Evolutionary conservation across 2,329 filamentous ascomycete species (phyloP).

Genomic region (Fusarium pseudonygamai): DNA sequence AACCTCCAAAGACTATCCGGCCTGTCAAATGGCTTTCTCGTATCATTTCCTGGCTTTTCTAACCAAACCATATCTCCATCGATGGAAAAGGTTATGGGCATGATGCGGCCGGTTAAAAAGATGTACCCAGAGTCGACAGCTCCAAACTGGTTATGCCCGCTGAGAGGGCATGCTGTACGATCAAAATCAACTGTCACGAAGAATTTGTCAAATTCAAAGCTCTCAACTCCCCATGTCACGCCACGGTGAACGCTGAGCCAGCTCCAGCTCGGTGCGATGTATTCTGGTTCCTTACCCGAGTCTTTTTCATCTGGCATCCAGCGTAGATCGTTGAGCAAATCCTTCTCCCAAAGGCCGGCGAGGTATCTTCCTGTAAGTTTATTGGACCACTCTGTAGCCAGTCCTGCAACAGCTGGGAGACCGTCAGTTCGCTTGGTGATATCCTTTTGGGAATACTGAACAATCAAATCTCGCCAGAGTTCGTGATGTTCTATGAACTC

Average conservation of each 20-base stretch:
- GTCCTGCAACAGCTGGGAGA: conserved; percentile 38
- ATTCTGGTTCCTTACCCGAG: background rate
- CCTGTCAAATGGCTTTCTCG: conserved; percentile 1
- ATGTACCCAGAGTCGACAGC: conserved; percentile 31
- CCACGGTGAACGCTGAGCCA: conserved; percentile 39
- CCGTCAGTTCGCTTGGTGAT: conserved; percentile 37
- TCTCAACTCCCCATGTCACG: conserved; percentile 33
- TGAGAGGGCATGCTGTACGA: conserved; percentile 18
- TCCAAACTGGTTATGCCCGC: conserved; percentile 26
- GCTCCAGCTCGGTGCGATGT: conserved; percentile 40
- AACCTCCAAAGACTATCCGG: conserved; percentile 32
- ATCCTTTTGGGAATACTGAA: conserved; percentile 36
- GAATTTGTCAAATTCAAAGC: conserved; percentile 11
- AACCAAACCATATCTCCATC: background rate
- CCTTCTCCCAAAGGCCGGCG: conserved; percentile 39
- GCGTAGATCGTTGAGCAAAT: conserved; percentile 27
- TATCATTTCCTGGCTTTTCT: conserved; percentile 1
- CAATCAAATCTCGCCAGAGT: conserved; percentile 38
- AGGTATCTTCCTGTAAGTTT: conserved; percentile 34
- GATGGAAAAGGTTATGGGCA: conserved; percentile 10
- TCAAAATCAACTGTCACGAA: conserved; percentile 18
- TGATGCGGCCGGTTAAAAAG: conserved; percentile 28
- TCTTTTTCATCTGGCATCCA: conserved; percentile 34
- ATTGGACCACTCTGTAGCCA: conserved; percentile 34
- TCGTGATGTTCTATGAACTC: conserved; percentile 28